Conservation (phyloP, 2,329 filamentous ascomycete species). For the Clonostachys rhizophaga region DNA sequence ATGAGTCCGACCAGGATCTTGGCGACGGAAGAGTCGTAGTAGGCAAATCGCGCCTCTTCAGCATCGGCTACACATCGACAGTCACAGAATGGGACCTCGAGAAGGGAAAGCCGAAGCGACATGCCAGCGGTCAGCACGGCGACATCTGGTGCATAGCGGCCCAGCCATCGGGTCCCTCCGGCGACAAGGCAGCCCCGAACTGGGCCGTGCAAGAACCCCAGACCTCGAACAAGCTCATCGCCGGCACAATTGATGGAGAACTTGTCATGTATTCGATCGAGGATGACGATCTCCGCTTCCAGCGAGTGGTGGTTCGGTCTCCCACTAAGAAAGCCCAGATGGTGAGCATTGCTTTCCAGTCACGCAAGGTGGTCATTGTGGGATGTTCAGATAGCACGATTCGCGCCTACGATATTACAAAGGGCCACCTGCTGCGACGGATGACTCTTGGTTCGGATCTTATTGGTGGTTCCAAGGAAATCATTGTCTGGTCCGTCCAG, state of each 20-base stretch:
- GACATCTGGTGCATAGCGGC: slow-evolving; percentile 96
- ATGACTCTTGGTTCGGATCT: slow-evolving; percentile 84
- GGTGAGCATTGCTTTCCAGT: slow-evolving; percentile 87
- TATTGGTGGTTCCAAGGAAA: slow-evolving; percentile 72
- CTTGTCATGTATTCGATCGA: slow-evolving; percentile 83
- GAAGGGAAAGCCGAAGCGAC: slow-evolving; percentile 70
- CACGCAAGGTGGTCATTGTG: slow-evolving; percentile 74
- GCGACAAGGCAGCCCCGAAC: slow-evolving; percentile 3
- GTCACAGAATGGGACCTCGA: slow-evolving; percentile 94
- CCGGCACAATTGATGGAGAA: slow-evolving; percentile 86
- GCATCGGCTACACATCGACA: slow-evolving; percentile 87
- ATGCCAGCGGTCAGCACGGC: slow-evolving; percentile 87
- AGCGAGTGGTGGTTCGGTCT: slow-evolving; percentile 69
- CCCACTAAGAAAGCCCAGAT: slow-evolving; percentile 83
- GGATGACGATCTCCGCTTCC: slow-evolving; percentile 77
- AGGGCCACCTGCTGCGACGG: slow-evolving; percentile 68
- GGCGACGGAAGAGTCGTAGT: slow-evolving; percentile 55
- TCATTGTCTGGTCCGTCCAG: slow-evolving; percentile 91
- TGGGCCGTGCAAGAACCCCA: slow-evolving; percentile 19
- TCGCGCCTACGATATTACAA: slow-evolving; percentile 81
- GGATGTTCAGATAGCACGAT: slow-evolving; percentile 98
- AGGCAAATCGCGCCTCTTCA: slow-evolving; percentile 84
- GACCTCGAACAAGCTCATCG: slow-evolving; percentile 61
- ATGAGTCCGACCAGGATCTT: slow-evolving; percentile 71
- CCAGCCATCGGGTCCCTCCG: slow-evolving; percentile 52